A percentile compares a stretch with the other conserved stretches of the same genome.
phyloP scores from a whole-genome alignment of 805 yeast genomes.

The Kluyveromyces siamensis region DNA sequence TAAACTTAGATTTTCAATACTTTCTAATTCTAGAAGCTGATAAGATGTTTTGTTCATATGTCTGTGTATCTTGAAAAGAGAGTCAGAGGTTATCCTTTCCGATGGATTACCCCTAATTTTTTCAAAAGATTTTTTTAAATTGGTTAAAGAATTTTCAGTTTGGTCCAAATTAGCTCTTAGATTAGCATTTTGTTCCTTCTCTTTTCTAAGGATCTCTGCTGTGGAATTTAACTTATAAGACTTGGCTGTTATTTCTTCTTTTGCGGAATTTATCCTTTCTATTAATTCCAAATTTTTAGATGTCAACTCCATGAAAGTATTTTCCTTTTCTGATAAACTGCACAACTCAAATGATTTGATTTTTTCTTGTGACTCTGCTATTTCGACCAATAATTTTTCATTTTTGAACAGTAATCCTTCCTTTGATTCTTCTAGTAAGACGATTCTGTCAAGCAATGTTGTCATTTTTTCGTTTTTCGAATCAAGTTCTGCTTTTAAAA shows the following conservation, averaged over 20 bases:
- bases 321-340: not conserved
- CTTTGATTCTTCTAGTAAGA: conserved; percentile 2
- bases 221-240: not conserved
- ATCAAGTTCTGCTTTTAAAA: conserved; percentile 1
- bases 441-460: conserved; percentile 2
- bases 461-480: conserved; percentile 1
- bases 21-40: conserved; percentile 15
- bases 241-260: not conserved
- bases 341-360: not conserved
- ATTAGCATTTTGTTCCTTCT: conserved; percentile 1
- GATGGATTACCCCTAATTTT: conserved; percentile 17
- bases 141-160: conserved; percentile 2
- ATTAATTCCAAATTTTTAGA: not conserved
- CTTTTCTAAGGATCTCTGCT: not conserved
- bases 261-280: conserved; percentile 1
- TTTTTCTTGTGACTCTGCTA: not conserved
- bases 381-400: not conserved
- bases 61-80: conserved; percentile 16
- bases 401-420: not conserved
- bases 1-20: conserved; percentile 23
- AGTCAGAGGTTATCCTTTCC: conserved; percentile 16
- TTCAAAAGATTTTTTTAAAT: conserved; percentile 4
- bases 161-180: not conserved
- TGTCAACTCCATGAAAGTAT: not conserved
- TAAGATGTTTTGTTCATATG: conserved; percentile 16